phyloP scores from a whole-genome alignment of 176 grass and related monocot genomes.

The Pontederia paniculata region DNA sequence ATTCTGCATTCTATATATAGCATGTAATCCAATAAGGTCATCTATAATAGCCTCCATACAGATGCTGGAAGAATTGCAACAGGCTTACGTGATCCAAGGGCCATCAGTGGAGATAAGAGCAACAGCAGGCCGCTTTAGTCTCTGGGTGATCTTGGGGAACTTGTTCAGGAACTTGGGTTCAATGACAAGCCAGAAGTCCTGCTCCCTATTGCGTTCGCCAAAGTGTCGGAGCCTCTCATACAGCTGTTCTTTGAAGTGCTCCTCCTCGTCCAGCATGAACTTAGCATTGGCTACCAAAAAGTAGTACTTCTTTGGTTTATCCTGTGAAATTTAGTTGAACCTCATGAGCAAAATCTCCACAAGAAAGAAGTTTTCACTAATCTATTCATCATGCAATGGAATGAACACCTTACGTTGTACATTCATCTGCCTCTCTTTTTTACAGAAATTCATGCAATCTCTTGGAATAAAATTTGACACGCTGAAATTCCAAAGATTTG shows the following conservation, averaged over 20 bases:
- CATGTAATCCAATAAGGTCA: too few species aligned
- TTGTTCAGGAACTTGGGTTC: constrained; percentile 88
- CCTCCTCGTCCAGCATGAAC: constrained; percentile 98
- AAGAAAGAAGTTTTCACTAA: neutral
- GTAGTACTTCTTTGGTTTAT: constrained; percentile 52
- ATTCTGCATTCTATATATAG: too few species aligned
- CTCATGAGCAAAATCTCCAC: neutral
- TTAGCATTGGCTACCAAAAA: constrained; percentile 92
- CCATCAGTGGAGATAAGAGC: constrained; percentile 81
- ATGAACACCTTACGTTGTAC: too few species aligned
- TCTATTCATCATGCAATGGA: too few species aligned
- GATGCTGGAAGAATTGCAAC: neutral
- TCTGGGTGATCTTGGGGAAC: constrained; percentile 63
- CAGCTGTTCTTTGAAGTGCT: constrained; percentile 93
- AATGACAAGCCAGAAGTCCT: constrained; percentile 83
- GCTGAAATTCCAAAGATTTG: too few species aligned
- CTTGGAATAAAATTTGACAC: too few species aligned
- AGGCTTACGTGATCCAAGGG: constrained; percentile 80
- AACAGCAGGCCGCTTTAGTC: constrained; percentile 64
- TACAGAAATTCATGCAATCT: too few species aligned
- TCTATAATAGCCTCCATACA: neutral
- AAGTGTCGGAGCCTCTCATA: constrained; percentile 46
- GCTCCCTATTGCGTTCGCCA: constrained; percentile 60
- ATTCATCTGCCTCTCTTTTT: too few species aligned
- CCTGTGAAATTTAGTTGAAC: constrained; percentile 18